Evolutionary conservation across 2,329 filamentous ascomycete genomes (phyloP).

Genomic region (Pseudogymnoascus sp.): DNA sequence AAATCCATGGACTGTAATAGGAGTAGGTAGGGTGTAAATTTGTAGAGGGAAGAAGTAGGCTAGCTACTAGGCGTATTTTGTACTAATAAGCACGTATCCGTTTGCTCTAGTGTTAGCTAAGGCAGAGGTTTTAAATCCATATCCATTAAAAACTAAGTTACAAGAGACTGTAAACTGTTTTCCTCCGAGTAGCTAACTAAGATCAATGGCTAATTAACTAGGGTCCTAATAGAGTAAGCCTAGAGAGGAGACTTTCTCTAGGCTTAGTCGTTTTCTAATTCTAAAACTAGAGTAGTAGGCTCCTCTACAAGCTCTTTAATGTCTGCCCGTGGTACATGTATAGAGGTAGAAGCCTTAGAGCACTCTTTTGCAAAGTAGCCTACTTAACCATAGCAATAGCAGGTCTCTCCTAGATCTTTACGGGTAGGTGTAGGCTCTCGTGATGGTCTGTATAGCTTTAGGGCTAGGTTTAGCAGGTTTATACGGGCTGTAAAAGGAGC

Average conservation of each 20-base stretch:
- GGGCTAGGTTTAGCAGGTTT: neutral
- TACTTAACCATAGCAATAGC: neutral
- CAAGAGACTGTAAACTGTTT: too few relatives aligned
- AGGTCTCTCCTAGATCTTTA: neutral
- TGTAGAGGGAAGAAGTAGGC: too few relatives aligned
- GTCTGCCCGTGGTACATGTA: neutral
- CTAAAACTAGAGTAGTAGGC: neutral
- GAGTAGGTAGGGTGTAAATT: too few relatives aligned
- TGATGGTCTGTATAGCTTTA: neutral
- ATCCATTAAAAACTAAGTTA: too few relatives aligned
- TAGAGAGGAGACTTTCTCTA: too few relatives aligned
- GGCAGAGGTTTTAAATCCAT: too few relatives aligned
- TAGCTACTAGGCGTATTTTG: too few relatives aligned
- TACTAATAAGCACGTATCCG: too few relatives aligned
- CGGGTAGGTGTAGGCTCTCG: neutral
- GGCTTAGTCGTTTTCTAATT: neutral
- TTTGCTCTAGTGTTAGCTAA: too few relatives aligned
- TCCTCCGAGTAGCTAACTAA: too few relatives aligned
- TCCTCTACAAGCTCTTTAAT: neutral
- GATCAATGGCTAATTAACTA: too few relatives aligned
- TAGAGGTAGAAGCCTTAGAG: neutral
- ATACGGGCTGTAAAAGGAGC: neutral
- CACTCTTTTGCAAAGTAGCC: neutral
- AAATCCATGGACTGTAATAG: neutral
- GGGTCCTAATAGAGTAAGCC: too few relatives aligned